phyloP scores from a whole-genome alignment of 208 protist genomes.

The Phytomonas serpens region DNA sequence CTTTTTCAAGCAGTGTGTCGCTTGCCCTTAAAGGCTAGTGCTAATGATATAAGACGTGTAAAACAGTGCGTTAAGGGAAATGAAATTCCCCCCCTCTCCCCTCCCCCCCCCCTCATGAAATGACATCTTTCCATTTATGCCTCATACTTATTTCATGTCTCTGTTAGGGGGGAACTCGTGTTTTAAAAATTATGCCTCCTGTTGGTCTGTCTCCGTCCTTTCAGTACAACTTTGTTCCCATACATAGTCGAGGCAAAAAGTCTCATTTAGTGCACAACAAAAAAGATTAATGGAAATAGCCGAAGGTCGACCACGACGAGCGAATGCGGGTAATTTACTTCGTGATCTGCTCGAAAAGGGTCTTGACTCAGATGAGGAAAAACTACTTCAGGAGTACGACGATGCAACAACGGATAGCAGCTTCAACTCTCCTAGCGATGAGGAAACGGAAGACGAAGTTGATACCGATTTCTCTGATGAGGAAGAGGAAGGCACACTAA shows the following conservation, averaged over 20 bases:
- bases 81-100: not conserved
- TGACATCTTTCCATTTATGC: not conserved
- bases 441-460: conserved; percentile 49
- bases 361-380: conserved; percentile 60
- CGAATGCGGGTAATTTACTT: conserved; percentile 55
- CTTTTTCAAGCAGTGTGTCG: not conserved
- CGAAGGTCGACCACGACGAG: conserved; percentile 36
- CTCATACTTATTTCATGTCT: not conserved
- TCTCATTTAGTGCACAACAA: not conserved
- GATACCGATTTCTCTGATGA: conserved; percentile 77
- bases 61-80: not conserved
- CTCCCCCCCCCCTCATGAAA: not conserved
- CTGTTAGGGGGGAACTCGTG: not conserved
- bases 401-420: conserved; percentile 47
- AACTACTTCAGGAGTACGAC: conserved; percentile 34
- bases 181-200: not conserved
- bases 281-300: conserved; percentile 23
- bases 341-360: conserved; percentile 57
- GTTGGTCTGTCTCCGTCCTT: not conserved
- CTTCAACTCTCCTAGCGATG: conserved; percentile 46
- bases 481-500: conserved; percentile 29
- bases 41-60: not conserved
- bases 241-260: not conserved
- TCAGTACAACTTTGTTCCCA: not conserved
- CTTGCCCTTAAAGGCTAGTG: not conserved